These are phyloP conservation scores for Populus hybrid DNA, from an alignment of 441 rosid species.

Conservation along the genomic window DNA sequence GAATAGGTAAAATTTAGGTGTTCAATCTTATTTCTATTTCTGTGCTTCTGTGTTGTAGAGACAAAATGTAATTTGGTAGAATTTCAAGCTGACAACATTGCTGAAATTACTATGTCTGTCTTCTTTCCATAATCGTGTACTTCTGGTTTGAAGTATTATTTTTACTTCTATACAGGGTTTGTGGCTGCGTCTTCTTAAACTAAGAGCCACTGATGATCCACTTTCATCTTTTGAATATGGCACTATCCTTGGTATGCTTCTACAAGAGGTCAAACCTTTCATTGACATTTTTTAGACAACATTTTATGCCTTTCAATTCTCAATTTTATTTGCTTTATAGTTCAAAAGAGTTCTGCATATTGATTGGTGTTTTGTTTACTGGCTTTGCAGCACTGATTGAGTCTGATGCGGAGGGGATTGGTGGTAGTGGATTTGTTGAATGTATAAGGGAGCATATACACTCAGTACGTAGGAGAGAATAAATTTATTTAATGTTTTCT, in stretches of 20 bases:
- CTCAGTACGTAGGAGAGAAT: constrained; percentile 50
- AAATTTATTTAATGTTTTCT: constrained; percentile 15
- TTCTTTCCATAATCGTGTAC: neutral
- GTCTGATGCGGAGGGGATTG: constrained; percentile 99
- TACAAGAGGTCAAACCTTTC: constrained; percentile 9
- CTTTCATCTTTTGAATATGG: constrained; percentile 99
- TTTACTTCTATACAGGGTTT: constrained; percentile 60
- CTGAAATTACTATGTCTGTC: constrained; percentile 18
- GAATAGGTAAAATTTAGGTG: neutral
- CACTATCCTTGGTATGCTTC: constrained; percentile 80
- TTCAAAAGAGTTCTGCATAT: constrained; percentile 9
- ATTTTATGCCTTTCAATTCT: constrained; percentile 4
- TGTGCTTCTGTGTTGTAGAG: neutral
- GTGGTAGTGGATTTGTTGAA: constrained; percentile 99
- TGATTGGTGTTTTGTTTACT: too few species aligned
- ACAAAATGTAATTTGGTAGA: neutral
- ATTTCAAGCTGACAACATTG: constrained; percentile 7
- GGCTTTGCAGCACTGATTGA: too few species aligned
- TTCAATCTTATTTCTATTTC: constrained; percentile 2
- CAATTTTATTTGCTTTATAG: constrained; percentile 13
- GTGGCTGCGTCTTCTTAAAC: constrained; percentile 92
- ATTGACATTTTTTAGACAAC: constrained; percentile 4
- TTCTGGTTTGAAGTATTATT: constrained; percentile 4
- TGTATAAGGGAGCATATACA: constrained; percentile 97
- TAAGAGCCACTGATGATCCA: constrained; percentile 94